Percentiles rank a stretch among this genome's conserved stretches.
Conservation (phyloP, 805 yeast genomes). For the Ogataea paraovalis region DNA sequence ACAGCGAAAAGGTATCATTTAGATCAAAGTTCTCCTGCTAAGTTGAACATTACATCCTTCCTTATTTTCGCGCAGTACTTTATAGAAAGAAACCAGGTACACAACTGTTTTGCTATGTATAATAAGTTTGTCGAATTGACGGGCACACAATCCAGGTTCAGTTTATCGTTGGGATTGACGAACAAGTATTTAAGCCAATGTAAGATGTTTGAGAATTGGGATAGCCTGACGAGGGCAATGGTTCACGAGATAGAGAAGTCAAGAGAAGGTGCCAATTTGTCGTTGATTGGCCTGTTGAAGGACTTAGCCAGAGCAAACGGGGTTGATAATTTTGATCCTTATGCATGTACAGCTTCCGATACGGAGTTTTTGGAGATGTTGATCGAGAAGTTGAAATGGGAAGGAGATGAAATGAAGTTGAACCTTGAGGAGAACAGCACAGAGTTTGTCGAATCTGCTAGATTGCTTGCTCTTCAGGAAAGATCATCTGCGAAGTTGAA, state of each 20-base stretch:
- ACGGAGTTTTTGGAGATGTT: constrained; percentile 10
- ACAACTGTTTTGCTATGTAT: constrained; percentile 24
- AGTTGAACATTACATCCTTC: constrained; percentile 19
- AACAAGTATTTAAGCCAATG: constrained; percentile 16
- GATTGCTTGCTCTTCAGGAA: constrained; percentile 4
- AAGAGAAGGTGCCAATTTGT: background rate
- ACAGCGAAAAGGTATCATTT: constrained; percentile 5
- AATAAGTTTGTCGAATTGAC: constrained; percentile 4
- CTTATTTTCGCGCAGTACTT: constrained; percentile 20
- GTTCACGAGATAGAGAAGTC: background rate
- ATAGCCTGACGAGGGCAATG: background rate
- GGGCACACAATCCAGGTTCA: background rate
- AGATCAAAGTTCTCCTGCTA: background rate
- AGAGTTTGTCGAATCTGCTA: constrained; percentile 18
- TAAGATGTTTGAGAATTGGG: constrained; percentile 26
- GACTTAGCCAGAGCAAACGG: constrained; percentile 23
- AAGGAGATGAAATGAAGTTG: constrained; percentile 7
- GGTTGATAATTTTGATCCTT: constrained; percentile 15
- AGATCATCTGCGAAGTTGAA: background rate
- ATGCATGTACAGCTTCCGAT: constrained; percentile 10
- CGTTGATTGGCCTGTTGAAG: background rate
- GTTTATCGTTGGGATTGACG: background rate
- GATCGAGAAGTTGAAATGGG: constrained; percentile 19
- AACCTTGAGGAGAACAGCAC: constrained; percentile 9
- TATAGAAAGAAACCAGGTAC: constrained; percentile 16